Evolutionary conservation across 345 rosid genomes (phyloP), one percentile per base, ranked within the genome.

Genomic region (Eucalyptus shirleyi): DNA sequence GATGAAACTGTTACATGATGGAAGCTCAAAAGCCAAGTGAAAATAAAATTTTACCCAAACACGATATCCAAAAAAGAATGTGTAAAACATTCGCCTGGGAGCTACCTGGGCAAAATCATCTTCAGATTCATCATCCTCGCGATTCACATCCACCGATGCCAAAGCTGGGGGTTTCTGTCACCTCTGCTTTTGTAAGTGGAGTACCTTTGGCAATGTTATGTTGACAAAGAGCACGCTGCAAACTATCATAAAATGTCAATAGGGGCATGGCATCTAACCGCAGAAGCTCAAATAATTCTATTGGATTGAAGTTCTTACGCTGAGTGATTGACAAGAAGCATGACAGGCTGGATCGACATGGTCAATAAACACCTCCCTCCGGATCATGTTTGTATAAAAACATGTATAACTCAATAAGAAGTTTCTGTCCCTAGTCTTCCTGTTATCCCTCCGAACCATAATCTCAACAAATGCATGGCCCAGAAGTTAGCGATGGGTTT

Each of bases 311-410:
- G 89, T 90, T 85, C 98, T 93, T 92, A 95, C 99, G 69, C 69
- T 18, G 98, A 91, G 89, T 88, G 92, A 90, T 96, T 96, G 91
- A 97, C 99, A 90, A 98, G 96, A 92, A 94, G 93, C 97, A 93
- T 90, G 90, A 94, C 98, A 87, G 96, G 97, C 69, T 87, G 96
- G 99, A 86, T 94, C 95, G 40, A 95, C 99, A 90, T 97, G 96
- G 86, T 98, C 99, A 90, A 97, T 94, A 86, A 98, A 59, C 65
- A 59, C 65, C 30, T 59, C 65, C 30, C 65, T 59, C 65, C 15
- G n/a, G 30, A 26, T 59, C 65, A 59, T 26, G n/a, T 59, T 26
- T 59, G 65, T 59, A 59, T 26, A 59, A 11, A 59, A 59, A 59
- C 65, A 59, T 26, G 65, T 26, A 0, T 26, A 59, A 59, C 65